phyloP scores from a whole-genome alignment of 805 yeast species.

The Zygosaccharomyces pseudorouxii region DNA sequence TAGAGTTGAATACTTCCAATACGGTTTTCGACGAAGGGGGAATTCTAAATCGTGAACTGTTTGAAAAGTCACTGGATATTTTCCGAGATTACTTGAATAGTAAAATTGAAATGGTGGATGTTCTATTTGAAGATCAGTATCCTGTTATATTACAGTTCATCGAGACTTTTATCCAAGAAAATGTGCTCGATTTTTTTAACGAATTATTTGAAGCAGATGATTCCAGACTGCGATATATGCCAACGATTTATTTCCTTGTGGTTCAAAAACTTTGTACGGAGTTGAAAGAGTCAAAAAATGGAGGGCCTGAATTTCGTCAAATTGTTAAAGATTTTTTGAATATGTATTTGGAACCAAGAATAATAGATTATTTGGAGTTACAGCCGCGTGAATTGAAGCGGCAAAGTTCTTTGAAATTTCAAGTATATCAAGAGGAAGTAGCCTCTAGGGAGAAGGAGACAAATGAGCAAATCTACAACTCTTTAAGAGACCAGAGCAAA shows the following conservation, averaged over 20 bases:
- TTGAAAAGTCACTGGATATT: constrained; percentile 26
- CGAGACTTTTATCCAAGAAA: constrained; percentile 39
- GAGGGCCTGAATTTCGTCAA: constrained; percentile 33
- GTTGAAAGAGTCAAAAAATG: constrained; percentile 37
- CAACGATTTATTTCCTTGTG: constrained; percentile 32
- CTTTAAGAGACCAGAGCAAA: constrained; percentile 38
- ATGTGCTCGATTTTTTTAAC: constrained; percentile 30
- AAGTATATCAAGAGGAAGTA: constrained; percentile 24
- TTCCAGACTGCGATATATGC: constrained; percentile 25
- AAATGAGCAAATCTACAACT: constrained; percentile 42
- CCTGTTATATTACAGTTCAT: constrained; percentile 38
- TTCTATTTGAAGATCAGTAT: constrained; percentile 37
- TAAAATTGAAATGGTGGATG: constrained; percentile 38
- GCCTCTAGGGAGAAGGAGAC: constrained; percentile 35
- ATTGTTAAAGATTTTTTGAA: constrained; percentile 35
- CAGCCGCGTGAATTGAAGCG: constrained; percentile 32
- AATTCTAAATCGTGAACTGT: constrained; percentile 19
- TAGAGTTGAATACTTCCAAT: constrained; percentile 29
- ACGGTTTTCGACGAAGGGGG: constrained; percentile 25
- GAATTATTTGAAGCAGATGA: constrained; percentile 25
- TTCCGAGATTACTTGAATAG: constrained; percentile 33
- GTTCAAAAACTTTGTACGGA: constrained; percentile 34
- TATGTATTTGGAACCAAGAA: constrained; percentile 36
- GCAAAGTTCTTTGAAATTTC: constrained; percentile 25
- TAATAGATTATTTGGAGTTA: constrained; percentile 34